These are phyloP conservation scores for Venturia pyrina DNA, from an alignment of 2,329 filamentous ascomycete genomes.

Conservation along the genomic window DNA sequence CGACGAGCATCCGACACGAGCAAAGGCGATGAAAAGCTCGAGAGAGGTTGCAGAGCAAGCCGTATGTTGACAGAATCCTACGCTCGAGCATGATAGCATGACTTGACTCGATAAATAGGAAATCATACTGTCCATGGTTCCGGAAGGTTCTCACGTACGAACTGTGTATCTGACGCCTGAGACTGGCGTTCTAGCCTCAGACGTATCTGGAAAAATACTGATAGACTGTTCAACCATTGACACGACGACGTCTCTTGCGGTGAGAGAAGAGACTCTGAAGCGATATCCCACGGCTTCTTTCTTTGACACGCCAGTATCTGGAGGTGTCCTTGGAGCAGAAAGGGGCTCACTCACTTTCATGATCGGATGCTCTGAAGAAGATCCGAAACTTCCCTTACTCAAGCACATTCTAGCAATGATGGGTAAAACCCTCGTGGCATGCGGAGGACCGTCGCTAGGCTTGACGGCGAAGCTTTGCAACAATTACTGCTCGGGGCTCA, in stretches of 20 bases:
- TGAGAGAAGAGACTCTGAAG: conserved; percentile 30
- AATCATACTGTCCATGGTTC: conserved; percentile 44
- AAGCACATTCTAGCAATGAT: conserved; percentile 39
- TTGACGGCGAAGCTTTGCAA: conserved; percentile 51
- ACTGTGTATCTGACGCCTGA: conserved; percentile 39
- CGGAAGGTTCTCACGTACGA: conserved; percentile 42
- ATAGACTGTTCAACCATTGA: conserved; percentile 50
- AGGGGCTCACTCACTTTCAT: conserved; percentile 46
- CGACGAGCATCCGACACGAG: conserved; percentile 27
- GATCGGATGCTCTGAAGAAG: conserved; percentile 38
- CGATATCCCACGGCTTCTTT: conserved; percentile 35
- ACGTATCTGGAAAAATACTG: conserved; percentile 35
- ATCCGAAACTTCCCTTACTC: conserved; percentile 35
- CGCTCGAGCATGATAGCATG: not conserved
- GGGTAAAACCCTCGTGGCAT: conserved; percentile 45
- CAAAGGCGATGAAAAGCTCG: conserved; percentile 32
- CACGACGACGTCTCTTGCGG: conserved; percentile 38
- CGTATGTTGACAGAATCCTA: conserved; percentile 25
- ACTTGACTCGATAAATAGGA: conserved; percentile 26
- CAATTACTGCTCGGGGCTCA: conserved; percentile 50
- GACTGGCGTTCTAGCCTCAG: conserved; percentile 33
- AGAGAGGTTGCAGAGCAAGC: conserved; percentile 41
- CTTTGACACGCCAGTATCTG: conserved; percentile 45
- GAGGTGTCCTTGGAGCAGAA: conserved; percentile 42
- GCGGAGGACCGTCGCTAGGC: conserved; percentile 45